Conservation (phyloP, 345 rosid species). For the Heritiera littoralis region DNA sequence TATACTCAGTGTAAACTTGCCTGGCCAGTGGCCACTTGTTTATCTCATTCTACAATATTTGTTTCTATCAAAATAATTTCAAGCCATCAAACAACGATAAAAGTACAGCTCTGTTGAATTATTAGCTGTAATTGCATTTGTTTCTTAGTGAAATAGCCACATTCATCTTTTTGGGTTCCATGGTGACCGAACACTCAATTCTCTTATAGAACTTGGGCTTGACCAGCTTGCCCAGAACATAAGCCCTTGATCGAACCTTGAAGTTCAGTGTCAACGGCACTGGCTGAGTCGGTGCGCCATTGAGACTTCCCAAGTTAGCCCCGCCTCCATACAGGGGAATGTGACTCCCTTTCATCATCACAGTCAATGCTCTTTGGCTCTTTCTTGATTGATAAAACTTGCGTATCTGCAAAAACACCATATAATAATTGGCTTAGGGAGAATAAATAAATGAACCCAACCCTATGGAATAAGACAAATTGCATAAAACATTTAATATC, state of each 20-base stretch:
- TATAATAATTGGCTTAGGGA: background rate
- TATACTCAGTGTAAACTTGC: background rate
- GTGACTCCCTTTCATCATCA: slow-evolving; percentile 40
- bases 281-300: slow-evolving; percentile 52
- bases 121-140: slow-evolving; percentile 49
- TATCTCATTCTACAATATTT: background rate
- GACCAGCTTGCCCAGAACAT: slow-evolving; percentile 61
- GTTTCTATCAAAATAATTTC: background rate
- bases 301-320: slow-evolving; percentile 45
- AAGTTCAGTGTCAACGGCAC: slow-evolving; percentile 53
- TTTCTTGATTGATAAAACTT: slow-evolving; percentile 67
- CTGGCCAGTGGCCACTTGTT: background rate
- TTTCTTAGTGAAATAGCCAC: slow-evolving; percentile 43
- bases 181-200: slow-evolving; percentile 44
- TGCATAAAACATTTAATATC: background rate
- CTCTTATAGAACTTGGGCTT: slow-evolving; percentile 56
- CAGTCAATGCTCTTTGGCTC: slow-evolving; percentile 53
- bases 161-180: slow-evolving; percentile 61
- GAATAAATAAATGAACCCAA: background rate
- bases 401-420: slow-evolving; percentile 38
- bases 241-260: slow-evolving; percentile 58
- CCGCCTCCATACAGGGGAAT: slow-evolving; percentile 76
- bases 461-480: background rate
- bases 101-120: background rate
- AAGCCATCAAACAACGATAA: background rate